A percentile compares a stretch with the other conserved stretches of the same genome.
These are phyloP conservation scores for Thalassiosira profunda DNA, from an alignment of 108 stramenopile species.

Conservation along the genomic window DNA sequence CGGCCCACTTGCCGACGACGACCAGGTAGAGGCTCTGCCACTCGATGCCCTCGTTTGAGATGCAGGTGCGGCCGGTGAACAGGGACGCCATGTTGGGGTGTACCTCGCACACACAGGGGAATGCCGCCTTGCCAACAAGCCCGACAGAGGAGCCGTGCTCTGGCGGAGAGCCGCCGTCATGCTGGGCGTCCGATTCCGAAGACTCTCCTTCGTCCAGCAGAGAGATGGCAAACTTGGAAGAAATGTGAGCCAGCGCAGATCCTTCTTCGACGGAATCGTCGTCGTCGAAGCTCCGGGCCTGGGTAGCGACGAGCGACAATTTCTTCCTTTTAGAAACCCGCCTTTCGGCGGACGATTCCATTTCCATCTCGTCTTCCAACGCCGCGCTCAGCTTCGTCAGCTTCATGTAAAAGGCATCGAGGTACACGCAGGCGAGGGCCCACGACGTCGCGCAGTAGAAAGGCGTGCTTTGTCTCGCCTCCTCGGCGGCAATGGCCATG, in stretches of 20 bases:
- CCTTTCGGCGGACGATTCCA: neutral
- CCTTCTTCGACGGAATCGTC: neutral
- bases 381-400: constrained; percentile 24
- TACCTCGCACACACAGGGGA: constrained; percentile 91
- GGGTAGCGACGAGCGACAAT: constrained; percentile 16
- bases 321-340: no score
- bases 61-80: constrained; percentile 67
- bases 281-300: neutral
- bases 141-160: constrained; percentile 60
- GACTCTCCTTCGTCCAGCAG: constrained; percentile 37
- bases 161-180: neutral
- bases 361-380: neutral
- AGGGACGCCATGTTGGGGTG: constrained; percentile 55
- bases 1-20: constrained; percentile 59
- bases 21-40: constrained; percentile 92
- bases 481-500: constrained; percentile 24
- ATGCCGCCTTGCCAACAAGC: constrained; percentile 66
- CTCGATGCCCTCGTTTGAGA: constrained; percentile 79
- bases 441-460: constrained; percentile 47
- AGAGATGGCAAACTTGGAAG: constrained; percentile 44
- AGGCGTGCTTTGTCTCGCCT: constrained; percentile 26
- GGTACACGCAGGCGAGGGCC: constrained; percentile 37
- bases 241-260: constrained; percentile 33
- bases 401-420: constrained; percentile 45
- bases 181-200: constrained; percentile 16